Evolutionary conservation across 1,284 basidiomycete genomes (phyloP), one percentile per base, ranked within the genome.

Genomic region (Takashimella tepidaria): DNA sequence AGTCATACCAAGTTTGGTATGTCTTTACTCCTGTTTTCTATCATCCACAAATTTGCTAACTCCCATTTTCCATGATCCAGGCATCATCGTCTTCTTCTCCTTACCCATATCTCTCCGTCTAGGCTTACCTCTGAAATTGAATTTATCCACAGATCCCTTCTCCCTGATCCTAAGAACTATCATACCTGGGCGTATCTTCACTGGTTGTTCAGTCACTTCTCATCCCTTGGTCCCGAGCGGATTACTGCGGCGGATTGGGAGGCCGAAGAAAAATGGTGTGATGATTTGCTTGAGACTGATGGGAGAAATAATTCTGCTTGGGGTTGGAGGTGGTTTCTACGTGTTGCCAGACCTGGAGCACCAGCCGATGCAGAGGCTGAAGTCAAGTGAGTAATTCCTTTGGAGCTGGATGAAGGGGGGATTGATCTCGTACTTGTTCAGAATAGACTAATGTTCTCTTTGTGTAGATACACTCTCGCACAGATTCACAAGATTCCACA

Each of bases 221-320:
- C 66, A 19, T 64, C 64, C n/a, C 67, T 74, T 0, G 64, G 62
- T 45, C 31, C 31, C 16, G 31, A 37, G 31, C 63, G 62, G 27
- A 63, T 75, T 25, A 50, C 67, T 2, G 81, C 84, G 61, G 79
- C 83, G 47, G 81, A 83, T 41, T 97, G 93, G 92, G 75, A 69
- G 0, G 81, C 79, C 12, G 95, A 98, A 75, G 76, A 87, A 19
- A 79, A 79, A 23, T 96, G 89, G 72, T 82, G 88, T 49, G 87
- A 92, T 59, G 70, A 74, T 52, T 82, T 97, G 78, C 72, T 98
- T 23, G 78, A 79, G 1, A 75, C 80, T 21, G 95, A 99, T 72
- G 80, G 95, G 40, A 77, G 93, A 64, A 99, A 98, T 73, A 99
- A 99, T 70, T 93, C 89, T 42, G 96, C 90, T 13, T 99, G 95